These are phyloP conservation scores for Russula sp. DNA, from an alignment of 768 basidiomycete genomes.

Conservation along the genomic window DNA sequence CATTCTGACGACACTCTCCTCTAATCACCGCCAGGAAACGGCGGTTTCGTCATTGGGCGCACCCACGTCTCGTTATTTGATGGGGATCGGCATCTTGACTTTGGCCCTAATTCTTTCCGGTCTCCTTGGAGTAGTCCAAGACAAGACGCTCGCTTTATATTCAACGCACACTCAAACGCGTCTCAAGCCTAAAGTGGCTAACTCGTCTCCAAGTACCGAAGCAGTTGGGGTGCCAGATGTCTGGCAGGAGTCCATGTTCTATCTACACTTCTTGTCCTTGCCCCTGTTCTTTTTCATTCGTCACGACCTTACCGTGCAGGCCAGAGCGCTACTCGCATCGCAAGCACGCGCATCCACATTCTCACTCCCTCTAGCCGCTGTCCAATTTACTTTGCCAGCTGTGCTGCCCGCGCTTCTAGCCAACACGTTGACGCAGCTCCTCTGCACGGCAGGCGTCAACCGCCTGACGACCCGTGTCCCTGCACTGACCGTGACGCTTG, in stretches of 20 bases:
- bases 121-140: slow-evolving; percentile 80
- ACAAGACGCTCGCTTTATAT: slow-evolving; percentile 64
- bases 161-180: slow-evolving; percentile 30
- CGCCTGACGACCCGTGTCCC: slow-evolving; percentile 75
- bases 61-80: slow-evolving; percentile 50
- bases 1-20: slow-evolving; percentile 75
- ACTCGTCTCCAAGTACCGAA: slow-evolving; percentile 13
- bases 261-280: slow-evolving; percentile 75
- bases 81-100: slow-evolving; percentile 70
- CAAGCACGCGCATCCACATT: slow-evolving; percentile 5
- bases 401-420: slow-evolving; percentile 61
- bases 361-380: slow-evolving; percentile 30
- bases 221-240: slow-evolving; percentile 12
- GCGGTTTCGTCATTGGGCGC: slow-evolving; percentile 21
- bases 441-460: slow-evolving; percentile 87
- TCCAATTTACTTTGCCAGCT: slow-evolving; percentile 50
- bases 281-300: slow-evolving; percentile 71
- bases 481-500: slow-evolving; percentile 72
- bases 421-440: slow-evolving; percentile 79
- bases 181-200: slow-evolving; percentile 22
- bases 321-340: slow-evolving; percentile 37
- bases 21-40: slow-evolving; percentile 35
- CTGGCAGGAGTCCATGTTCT: slow-evolving; percentile 94
- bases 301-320: slow-evolving; percentile 49
- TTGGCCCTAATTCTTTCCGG: slow-evolving; percentile 79